Evolutionary conservation across 2,329 filamentous ascomycete species (phyloP), one percentile per base, ranked within the genome.

Genomic region (Cladophialophora exuberans): DNA sequence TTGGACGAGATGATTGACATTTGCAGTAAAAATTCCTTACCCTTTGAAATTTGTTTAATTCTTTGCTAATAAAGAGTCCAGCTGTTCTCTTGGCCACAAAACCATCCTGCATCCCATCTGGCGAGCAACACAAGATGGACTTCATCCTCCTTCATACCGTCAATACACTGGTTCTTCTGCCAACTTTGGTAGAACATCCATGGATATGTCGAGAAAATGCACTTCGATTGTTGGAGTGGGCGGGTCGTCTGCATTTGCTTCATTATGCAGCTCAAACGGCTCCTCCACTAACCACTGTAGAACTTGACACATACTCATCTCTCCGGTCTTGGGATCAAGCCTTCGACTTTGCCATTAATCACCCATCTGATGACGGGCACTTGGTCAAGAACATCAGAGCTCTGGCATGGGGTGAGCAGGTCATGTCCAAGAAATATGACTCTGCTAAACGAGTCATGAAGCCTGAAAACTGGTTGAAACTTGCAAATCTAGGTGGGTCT

Each of bases 1-100:
- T 74, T 79, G 1, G 80, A 78, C 0, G 83, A 86, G 67, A 90
- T 94, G 85, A 83, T 86, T 39, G 85, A 92, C 61, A 76, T 82
- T 0, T 71, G 77, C 17, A 76, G 36, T 41, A 20, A 41, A 15
- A 7, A 9, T 6, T 41, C 9, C 36, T 9, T 15, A 15, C 6
- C 36, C 13, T 13, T 7, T 31, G 28, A 31, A 31, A 13, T 7
- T 13, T 13, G 6, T 31, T 31, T 13, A 31, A 7, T 13, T 6
- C 13, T 31, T 13, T 31, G 13, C 28, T 31, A 31, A 31, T 13
- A 13, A 6, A 31, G 6, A 31, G 28, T 31, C 6, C 28, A 31
- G 28, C 7, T 13, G 28, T 31, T 6, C 28, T 31, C 28, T 13
- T 31, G 13, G 28, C 28, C 28, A 31, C 28, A 31, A 31, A 13